phyloP scores from a whole-genome alignment of 768 basidiomycete species.

The Leccinum broughii region DNA sequence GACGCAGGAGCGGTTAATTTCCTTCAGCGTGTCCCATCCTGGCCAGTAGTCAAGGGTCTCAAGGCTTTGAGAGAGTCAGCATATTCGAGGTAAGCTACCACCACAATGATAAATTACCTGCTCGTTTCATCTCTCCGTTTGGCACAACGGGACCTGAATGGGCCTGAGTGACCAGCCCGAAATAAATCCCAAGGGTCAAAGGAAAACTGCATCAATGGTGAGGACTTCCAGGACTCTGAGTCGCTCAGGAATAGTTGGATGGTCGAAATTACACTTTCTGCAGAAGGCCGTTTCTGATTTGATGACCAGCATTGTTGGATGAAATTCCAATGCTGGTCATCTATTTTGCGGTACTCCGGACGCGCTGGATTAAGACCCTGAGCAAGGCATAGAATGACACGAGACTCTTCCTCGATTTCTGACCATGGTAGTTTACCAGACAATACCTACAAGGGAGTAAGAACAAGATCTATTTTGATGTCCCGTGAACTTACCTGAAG shows the following conservation, averaged over 20 bases:
- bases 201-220: no score
- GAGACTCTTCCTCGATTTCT: neutral
- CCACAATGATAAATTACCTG: no score
- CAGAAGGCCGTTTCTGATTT: neutral
- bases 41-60: no score
- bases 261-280: neutral
- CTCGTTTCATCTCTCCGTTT: no score
- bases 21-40: no score
- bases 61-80: no score
- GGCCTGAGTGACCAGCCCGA: no score
- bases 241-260: neutral
- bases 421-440: neutral
- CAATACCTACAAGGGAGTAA: neutral
- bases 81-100: no score
- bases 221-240: no score
- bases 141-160: no score
- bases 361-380: neutral
- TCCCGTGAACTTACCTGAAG: neutral
- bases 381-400: neutral
- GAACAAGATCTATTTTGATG: neutral
- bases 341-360: neutral
- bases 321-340: neutral
- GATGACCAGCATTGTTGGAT: neutral
- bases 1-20: no score
- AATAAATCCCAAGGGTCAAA: neutral